These are phyloP conservation scores for Solanum neorickii DNA, from an alignment of 257 asterid species.

Conservation along the genomic window DNA sequence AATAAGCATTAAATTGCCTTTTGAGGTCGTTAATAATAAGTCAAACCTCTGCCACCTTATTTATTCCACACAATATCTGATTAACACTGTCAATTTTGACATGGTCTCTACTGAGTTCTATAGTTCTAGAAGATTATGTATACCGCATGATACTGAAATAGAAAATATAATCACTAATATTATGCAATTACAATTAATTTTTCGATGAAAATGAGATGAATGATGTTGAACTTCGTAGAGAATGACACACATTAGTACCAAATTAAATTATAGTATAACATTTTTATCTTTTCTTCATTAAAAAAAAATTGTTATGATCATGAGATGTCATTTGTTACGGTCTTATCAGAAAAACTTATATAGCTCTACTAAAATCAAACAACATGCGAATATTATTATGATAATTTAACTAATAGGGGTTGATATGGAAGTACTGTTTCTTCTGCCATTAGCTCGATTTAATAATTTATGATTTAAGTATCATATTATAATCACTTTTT, in stretches of 20 bases:
- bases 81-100: background rate
- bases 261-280: background rate
- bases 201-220: too few relatives aligned
- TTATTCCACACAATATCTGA: background rate
- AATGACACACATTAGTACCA: background rate
- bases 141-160: background rate
- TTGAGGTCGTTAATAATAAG: background rate
- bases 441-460: background rate
- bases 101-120: background rate
- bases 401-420: background rate
- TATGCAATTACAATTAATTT: rapidly evolving
- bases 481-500: background rate
- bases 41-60: background rate
- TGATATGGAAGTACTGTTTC: background rate
- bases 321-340: background rate
- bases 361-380: background rate
- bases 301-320: background rate
- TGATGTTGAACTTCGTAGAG: rapidly evolving
- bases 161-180: background rate
- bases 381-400: background rate
- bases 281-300: background rate
- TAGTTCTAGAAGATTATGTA: background rate
- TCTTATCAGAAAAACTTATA: background rate
- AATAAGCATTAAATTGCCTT: background rate
- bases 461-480: background rate